These are phyloP conservation scores for Phaeoacremonium minimum DNA, from an alignment of 2,329 filamentous ascomycete genomes.

Conservation along the genomic window DNA sequence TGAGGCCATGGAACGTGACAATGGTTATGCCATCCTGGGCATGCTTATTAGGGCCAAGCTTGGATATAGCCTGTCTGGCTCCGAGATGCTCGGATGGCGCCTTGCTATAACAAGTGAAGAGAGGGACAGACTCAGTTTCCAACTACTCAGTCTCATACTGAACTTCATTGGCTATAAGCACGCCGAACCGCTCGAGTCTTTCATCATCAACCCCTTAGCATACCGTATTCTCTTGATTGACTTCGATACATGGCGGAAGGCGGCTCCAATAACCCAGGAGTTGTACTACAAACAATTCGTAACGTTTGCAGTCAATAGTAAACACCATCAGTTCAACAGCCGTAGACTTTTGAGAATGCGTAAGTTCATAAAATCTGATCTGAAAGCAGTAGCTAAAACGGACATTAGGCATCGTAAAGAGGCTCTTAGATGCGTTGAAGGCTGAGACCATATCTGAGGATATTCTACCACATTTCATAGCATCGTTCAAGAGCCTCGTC, in stretches of 20 bases:
- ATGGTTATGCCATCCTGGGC: constrained; percentile 85
- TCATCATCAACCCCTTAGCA: constrained; percentile 92
- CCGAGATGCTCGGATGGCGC: constrained; percentile 26
- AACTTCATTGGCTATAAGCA: constrained; percentile 87
- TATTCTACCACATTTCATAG: constrained; percentile 71
- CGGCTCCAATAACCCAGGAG: constrained; percentile 71
- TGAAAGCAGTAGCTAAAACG: too few relatives aligned
- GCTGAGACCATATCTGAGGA: constrained; percentile 71
- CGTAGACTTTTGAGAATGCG: constrained; percentile 85
- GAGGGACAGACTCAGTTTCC: constrained; percentile 50
- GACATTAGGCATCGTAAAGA: constrained; percentile 74
- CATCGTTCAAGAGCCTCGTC: constrained; percentile 74
- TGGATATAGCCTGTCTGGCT: constrained; percentile 42
- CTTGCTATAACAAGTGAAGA: constrained; percentile 46
- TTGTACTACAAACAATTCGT: constrained; percentile 92
- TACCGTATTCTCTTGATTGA: constrained; percentile 91
- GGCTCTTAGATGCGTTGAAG: constrained; percentile 85
- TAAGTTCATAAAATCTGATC: too few relatives aligned
- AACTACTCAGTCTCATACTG: constrained; percentile 73
- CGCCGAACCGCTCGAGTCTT: constrained; percentile 74
- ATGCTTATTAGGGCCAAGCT: constrained; percentile 82
- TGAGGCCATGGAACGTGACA: constrained; percentile 95
- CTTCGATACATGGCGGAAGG: constrained; percentile 86
- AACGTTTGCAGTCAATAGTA: constrained; percentile 83
- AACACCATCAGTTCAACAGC: constrained; percentile 88